These are phyloP conservation scores for Erigeron philadelphicus DNA, from an alignment of 140 eudicot species.

Conservation along the genomic window DNA sequence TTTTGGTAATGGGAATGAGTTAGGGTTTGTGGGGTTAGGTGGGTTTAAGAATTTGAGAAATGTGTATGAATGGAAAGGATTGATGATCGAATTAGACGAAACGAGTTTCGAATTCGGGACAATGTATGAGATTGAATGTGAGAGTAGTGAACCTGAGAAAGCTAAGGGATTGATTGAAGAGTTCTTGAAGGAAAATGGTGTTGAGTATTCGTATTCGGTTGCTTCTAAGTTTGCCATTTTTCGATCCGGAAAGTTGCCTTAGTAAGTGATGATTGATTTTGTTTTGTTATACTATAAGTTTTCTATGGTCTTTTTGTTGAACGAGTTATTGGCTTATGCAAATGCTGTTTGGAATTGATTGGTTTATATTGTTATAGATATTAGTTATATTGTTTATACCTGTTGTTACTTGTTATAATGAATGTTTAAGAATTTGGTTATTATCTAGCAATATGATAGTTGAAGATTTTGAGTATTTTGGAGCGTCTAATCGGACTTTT, in stretches of 20 bases:
- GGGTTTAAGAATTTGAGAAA: constrained; percentile 83
- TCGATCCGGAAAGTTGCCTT: constrained; percentile 79
- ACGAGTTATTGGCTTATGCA: neutral
- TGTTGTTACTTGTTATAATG: neutral
- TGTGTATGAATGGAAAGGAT: constrained; percentile 86
- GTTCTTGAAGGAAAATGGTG: constrained; percentile 64
- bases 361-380: neutral
- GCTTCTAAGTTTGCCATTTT: constrained; percentile 84
- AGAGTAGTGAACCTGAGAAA: constrained; percentile 74
- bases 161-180: constrained; percentile 65
- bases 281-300: neutral
- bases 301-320: neutral
- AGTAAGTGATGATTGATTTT: constrained; percentile 31
- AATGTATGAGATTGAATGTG: constrained; percentile 87
- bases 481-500: no score
- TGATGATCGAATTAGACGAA: constrained; percentile 76
- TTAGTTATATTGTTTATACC: neutral
- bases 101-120: constrained; percentile 77
- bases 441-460: no score
- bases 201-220: constrained; percentile 48
- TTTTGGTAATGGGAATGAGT: constrained; percentile 28
- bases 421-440: neutral
- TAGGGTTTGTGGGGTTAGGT: constrained; percentile 67
- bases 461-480: no score
- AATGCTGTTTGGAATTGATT: constrained; percentile 1